Evolutionary conservation across 495 filamentous ascomycete species (phyloP), one percentile per base, ranked within the genome.

Genomic region (Rhypophila decipiens): DNA sequence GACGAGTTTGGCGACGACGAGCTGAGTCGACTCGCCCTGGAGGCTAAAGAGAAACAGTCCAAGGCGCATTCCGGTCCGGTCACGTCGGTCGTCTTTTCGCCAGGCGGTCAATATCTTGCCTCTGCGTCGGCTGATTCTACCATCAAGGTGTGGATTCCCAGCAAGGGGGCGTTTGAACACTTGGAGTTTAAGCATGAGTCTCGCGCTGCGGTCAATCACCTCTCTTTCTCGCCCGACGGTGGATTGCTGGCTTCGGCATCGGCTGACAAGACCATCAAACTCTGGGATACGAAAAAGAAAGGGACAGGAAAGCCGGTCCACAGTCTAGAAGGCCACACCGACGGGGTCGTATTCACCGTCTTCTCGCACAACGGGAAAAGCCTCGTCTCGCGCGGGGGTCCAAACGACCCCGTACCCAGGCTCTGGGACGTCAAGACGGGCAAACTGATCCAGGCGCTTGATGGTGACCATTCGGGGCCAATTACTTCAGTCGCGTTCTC

Each of bases 141-240:
- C 3, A 50, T 65, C 13, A 52, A 60, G 47, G 43, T 71, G 48
- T 71, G 67, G 67, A 53, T 64, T 47, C 24, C 42, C 20, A 46
- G 38, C 13, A 61, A 47, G 1, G 57, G 55, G 24, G 12, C 34
- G 15, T 44, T 15, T 9, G 31, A 31, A 10, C 22, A 44, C 15
- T n/a, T n/a, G n/a, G n/a, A n/a, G n/a, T n/a, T n/a, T n/a, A n/a
- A n/a, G n/a, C n/a, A n/a, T n/a, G n/a, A 44, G 24, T 2, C 42
- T 44, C 37, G 19, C 13, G 3, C n/a, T 3, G n/a, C 15, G 18
- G 17, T 66, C 19, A 51, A 61, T 47, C 42, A 69, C 49, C 55
- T 65, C 3, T 56, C 58, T 12, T 73, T 68, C 57, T 71, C 67
- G n/a, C 60, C 52, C 9, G 54, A 72, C 46, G 48, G 57, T 24